phyloP scores from a whole-genome alignment of 495 filamentous ascomycete species.

The Penicillium nucicola region DNA sequence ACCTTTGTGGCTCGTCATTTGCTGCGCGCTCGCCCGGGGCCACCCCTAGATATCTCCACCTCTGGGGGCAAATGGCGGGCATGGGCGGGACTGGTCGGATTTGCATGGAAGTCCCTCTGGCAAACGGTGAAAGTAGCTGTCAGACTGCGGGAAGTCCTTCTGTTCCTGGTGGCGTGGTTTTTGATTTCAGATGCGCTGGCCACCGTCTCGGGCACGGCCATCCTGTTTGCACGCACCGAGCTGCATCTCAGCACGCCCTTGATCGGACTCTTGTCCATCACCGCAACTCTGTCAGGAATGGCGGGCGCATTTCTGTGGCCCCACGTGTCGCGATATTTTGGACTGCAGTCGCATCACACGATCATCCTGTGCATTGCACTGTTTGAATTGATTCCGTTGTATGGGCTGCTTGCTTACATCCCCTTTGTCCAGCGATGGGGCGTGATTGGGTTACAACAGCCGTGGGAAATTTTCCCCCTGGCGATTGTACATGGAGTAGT shows the following conservation, averaged over 20 bases:
- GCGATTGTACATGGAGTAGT: slow-evolving; percentile 83
- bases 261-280: slow-evolving; percentile 78
- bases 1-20: slow-evolving; percentile 79
- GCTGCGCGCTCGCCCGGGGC: slow-evolving; percentile 79
- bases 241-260: slow-evolving; percentile 74
- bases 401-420: slow-evolving; percentile 81
- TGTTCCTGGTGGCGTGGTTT: slow-evolving; percentile 89
- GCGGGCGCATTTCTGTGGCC: slow-evolving; percentile 83
- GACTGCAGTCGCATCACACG: slow-evolving; percentile 69
- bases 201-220: slow-evolving; percentile 86
- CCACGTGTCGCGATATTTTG: slow-evolving; percentile 58
- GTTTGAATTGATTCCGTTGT: slow-evolving; percentile 84
- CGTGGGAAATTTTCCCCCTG: slow-evolving; percentile 89
- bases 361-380: slow-evolving; percentile 77
- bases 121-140: slow-evolving; percentile 72
- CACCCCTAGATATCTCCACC: slow-evolving; percentile 50
- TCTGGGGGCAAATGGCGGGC: slow-evolving; percentile 24
- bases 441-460: slow-evolving; percentile 75
- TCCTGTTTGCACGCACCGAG: slow-evolving; percentile 86
- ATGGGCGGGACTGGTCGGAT: slow-evolving; percentile 56
- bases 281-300: slow-evolving; percentile 74
- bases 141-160: slow-evolving; percentile 69
- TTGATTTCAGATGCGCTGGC: slow-evolving; percentile 84
- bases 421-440: slow-evolving; percentile 70
- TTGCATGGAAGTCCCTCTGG: slow-evolving; percentile 78